Evolutionary conservation across 495 filamentous ascomycete genomes (phyloP), one percentile per base, ranked within the genome.

Genomic region (Penicillium lividum): DNA sequence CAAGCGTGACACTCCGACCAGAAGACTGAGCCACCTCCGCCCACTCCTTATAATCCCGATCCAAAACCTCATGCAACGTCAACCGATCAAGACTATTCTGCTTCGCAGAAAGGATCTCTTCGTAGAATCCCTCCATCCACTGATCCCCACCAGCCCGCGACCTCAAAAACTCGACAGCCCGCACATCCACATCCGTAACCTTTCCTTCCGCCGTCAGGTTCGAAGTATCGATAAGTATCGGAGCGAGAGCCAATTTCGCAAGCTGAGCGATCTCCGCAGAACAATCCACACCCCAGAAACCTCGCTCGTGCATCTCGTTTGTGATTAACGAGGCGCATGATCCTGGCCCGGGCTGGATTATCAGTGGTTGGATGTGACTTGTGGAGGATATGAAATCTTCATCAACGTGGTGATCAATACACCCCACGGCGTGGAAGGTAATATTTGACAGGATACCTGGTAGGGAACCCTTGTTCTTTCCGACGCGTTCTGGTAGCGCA

Each of bases 31-130:
- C 54, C 0, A 52, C 65, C 64, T 91, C 92, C 5, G 65, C 73
- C 92, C 93, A 98, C 56, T 88, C 82, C 74, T 98, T 98, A 73
- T 94, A 98, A 71, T 98, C 94, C 61, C 95, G 93, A 56, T 87
- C 81, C 48, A 97, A 69, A 15, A 96, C 81, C 59, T 97, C 95
- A 3, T 82, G 70, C 57, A 94, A 67, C 3, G 77, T 80, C 58
- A 98, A 74, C 4, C 71, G 60, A 52, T 82, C 82, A 46, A 98
- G 80, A 53, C 76, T 78, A 59, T 92, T 81, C 58, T 84, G 77
- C 72, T 96, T 97, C 6, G 92, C 86, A 4, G 69, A 54, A 15
- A 79, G 74, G 49, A 97, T 76, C 33, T 82, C 70, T 9, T 83
- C 63, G 67, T 83, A 96, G 73, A 91, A 93, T 0, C 51, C 54